Conservation (phyloP, 352 stramenopile genomes). For the Plasmopara muralis region DNA sequence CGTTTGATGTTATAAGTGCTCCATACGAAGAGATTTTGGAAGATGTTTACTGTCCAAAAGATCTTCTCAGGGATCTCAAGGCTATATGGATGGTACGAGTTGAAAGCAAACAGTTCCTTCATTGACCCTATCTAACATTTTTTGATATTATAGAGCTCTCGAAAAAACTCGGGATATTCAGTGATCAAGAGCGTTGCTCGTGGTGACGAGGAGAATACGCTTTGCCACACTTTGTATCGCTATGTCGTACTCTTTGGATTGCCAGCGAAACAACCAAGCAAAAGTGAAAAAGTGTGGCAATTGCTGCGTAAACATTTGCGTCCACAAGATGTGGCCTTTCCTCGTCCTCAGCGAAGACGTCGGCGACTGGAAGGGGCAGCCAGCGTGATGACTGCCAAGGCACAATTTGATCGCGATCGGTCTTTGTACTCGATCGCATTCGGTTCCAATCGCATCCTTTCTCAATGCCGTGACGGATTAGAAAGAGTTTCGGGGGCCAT, state of each 20-base stretch:
- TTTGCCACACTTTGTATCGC: constrained; percentile 95
- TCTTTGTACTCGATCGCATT: constrained; percentile 41
- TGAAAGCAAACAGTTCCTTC: background rate
- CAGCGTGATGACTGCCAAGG: constrained; percentile 15
- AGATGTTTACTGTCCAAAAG: constrained; percentile 84
- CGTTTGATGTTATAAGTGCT: constrained; percentile 31
- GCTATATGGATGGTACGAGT: constrained; percentile 82
- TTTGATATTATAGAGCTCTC: constrained; percentile 23
- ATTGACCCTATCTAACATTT: background rate
- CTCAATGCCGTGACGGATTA: constrained; percentile 44
- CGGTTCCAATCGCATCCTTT: constrained; percentile 45
- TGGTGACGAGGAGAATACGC: constrained; percentile 69
- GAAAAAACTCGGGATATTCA: constrained; percentile 55
- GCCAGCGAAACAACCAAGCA: constrained; percentile 46
- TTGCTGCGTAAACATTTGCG: constrained; percentile 58
- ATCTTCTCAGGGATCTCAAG: constrained; percentile 78
- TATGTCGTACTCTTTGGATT: constrained; percentile 95
- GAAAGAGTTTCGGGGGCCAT: constrained; percentile 34
- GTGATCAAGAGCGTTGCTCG: constrained; percentile 55
- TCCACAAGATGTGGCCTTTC: constrained; percentile 26
- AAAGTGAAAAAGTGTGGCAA: constrained; percentile 45
- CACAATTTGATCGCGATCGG: constrained; percentile 38
- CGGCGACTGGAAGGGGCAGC: constrained; percentile 15
- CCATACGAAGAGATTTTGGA: constrained; percentile 98
- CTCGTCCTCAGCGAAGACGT: constrained; percentile 12